Evolutionary conservation across 768 basidiomycete species (phyloP).

Genomic region (Tephrocybe sp.): DNA sequence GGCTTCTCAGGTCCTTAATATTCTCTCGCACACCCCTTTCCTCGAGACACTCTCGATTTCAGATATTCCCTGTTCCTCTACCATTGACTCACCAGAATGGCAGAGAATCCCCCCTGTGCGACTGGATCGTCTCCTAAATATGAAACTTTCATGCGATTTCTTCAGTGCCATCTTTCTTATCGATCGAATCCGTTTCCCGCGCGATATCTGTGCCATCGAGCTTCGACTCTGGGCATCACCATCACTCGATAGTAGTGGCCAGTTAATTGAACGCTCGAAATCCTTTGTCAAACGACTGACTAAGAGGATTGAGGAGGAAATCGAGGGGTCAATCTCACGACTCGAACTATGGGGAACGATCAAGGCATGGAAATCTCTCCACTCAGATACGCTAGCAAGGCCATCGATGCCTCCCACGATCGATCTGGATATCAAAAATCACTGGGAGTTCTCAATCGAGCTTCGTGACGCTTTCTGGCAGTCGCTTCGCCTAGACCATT

Average conservation of each 20-base stretch:
- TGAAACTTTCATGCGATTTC: not conserved
- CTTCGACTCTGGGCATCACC: not conserved
- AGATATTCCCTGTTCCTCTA: not conserved
- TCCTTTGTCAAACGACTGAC: not conserved
- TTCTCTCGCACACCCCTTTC: not conserved
- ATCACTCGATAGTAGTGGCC: not conserved
- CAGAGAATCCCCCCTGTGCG: not conserved
- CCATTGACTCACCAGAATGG: too few species aligned
- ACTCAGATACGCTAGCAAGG: not conserved
- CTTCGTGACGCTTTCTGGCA: slow-evolving; percentile 1
- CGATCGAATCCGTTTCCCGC: not conserved
- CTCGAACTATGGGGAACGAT: not conserved
- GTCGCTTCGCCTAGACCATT: not conserved
- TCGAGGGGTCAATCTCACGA: not conserved
- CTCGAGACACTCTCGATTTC: not conserved
- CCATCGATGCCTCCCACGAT: not conserved
- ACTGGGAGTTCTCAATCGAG: not conserved
- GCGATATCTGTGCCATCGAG: not conserved
- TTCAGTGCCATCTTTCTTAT: not conserved
- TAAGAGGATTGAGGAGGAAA: not conserved
- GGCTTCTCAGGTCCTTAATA: not conserved
- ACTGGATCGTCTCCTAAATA: not conserved
- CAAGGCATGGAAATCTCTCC: not conserved
- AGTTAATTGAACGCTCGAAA: not conserved
- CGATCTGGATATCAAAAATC: not conserved